Evolutionary conservation across 345 rosid genomes (phyloP).

Genomic region (Draba incana): DNA sequence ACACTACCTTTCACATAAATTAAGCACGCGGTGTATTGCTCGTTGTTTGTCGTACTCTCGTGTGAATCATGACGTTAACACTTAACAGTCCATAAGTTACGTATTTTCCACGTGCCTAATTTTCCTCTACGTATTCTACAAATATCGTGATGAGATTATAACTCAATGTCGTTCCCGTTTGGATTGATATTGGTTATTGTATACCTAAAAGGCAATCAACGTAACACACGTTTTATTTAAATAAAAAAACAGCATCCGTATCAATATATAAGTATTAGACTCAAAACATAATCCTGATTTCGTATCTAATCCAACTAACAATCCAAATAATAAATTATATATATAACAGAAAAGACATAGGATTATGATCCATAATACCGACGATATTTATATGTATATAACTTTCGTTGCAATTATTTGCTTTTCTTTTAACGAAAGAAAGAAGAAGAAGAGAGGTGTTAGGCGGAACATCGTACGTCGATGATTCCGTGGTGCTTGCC

Average conservation of each 20-base stretch:
- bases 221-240: neutral
- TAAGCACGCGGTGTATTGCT: slow-evolving; percentile 29
- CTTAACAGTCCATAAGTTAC: slow-evolving; percentile 1
- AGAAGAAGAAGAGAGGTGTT: neutral
- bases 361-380: neutral
- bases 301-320: too few relatives aligned
- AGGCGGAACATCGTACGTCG: slow-evolving; percentile 27
- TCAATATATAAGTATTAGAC: too few relatives aligned
- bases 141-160: neutral
- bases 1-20: slow-evolving; percentile 23
- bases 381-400: neutral
- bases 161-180: neutral
- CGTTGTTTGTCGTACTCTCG: slow-evolving; percentile 15
- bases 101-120: slow-evolving; percentile 24
- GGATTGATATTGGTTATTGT: neutral
- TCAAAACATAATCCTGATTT: too few relatives aligned
- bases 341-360: too few relatives aligned
- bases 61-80: slow-evolving; percentile 33
- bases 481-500: slow-evolving; percentile 32
- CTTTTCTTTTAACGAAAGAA: neutral
- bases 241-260: neutral
- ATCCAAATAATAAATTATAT: too few relatives aligned
- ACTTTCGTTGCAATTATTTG: neutral
- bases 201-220: neutral
- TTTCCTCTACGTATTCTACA: neutral